Conservation (phyloP, 345 rosid species). For the Eucalyptus erythrocorys region DNA sequence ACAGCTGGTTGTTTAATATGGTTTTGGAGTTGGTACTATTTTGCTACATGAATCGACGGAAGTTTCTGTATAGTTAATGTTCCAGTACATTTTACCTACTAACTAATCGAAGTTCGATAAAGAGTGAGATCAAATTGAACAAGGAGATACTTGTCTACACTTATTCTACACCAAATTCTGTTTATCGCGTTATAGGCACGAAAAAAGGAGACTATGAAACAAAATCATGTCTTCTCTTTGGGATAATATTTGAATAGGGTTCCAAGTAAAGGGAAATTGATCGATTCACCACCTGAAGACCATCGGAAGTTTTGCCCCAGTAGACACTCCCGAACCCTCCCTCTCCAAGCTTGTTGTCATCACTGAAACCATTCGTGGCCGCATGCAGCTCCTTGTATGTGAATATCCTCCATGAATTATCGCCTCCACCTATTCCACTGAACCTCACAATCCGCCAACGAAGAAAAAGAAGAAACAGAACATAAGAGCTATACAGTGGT, state of each 20-base stretch:
- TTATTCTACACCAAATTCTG: background rate
- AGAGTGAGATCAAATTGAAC: background rate
- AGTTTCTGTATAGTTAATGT: background rate
- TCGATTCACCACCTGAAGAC: slow-evolving; percentile 45
- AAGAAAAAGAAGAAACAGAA: background rate
- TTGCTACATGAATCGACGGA: background rate
- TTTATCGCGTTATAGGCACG: background rate
- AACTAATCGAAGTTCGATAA: background rate
- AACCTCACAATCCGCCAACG: background rate
- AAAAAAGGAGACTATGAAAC: background rate
- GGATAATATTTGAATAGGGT: background rate
- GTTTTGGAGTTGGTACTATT: background rate
- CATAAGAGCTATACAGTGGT: background rate
- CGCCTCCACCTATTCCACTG: slow-evolving; percentile 6
- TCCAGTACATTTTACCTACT: background rate
- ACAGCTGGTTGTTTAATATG: background rate
- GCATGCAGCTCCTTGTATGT: slow-evolving; percentile 49
- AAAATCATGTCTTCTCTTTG: background rate
- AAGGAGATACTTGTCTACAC: background rate
- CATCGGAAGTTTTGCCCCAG: slow-evolving; percentile 65
- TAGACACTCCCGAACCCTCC: slow-evolving; percentile 68
- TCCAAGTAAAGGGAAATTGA: background rate
- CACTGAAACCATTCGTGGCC: slow-evolving; percentile 67
- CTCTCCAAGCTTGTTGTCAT: slow-evolving; percentile 50
- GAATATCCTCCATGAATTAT: slow-evolving; percentile 53